Evolutionary conservation across 192 early-diverging fungal species (phyloP).

Genomic region (Ambispora gerdemannii): DNA sequence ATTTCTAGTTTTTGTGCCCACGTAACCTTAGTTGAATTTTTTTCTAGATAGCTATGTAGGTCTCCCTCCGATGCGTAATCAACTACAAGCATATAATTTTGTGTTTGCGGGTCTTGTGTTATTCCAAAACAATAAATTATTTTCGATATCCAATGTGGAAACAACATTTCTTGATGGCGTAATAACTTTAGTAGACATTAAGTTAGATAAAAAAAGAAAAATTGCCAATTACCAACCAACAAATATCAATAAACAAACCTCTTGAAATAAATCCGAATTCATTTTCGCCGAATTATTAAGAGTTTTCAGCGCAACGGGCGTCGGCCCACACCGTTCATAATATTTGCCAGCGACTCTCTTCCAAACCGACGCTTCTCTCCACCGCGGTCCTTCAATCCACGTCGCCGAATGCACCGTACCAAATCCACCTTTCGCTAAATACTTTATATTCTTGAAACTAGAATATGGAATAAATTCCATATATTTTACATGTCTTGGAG

Average conservation of each 20-base stretch:
- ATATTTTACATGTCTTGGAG: neutral
- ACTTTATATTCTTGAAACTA: conserved; percentile 1
- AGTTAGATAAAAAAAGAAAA: neutral
- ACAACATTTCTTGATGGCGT: neutral
- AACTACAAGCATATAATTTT: conserved; percentile 1
- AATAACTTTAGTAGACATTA: neutral
- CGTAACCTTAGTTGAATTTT: neutral
- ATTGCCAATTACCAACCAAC: neutral
- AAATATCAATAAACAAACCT: neutral
- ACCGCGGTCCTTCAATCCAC: conserved; percentile 2
- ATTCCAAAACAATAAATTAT: conserved; percentile 21
- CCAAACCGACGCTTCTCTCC: neutral
- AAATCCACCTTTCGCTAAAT: neutral
- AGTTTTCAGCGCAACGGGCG: conserved; percentile 1
- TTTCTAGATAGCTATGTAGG: neutral
- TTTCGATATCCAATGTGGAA: neutral
- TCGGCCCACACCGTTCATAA: neutral
- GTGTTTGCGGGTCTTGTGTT: neutral
- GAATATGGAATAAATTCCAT: conserved; percentile 16
- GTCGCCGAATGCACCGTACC: conserved; percentile 3
- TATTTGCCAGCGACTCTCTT: neutral
- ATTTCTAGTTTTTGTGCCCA: neutral
- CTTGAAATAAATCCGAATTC: neutral
- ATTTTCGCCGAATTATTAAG: neutral
- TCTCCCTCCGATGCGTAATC: conserved; percentile 1